These are phyloP conservation scores for Globisporangium paddicum DNA, from an alignment of 352 stramenopile species.

Conservation along the genomic window DNA sequence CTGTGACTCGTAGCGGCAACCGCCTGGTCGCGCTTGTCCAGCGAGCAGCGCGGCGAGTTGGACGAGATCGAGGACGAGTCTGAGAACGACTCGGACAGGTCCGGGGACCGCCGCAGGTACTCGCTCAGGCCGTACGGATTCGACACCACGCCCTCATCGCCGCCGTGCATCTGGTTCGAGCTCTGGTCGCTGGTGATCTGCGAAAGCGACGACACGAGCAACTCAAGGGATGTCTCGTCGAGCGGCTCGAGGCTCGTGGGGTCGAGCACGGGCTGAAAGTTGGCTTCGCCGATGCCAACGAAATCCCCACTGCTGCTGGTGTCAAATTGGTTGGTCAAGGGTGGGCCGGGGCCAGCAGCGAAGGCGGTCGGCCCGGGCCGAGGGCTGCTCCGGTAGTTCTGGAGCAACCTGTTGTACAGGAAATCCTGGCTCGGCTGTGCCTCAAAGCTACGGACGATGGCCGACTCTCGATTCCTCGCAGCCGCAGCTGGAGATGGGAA, in stretches of 20 bases:
- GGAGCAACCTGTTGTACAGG: background rate
- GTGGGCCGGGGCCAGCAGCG: background rate
- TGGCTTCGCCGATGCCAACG: background rate
- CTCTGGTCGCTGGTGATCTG: conserved; percentile 5
- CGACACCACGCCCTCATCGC: background rate
- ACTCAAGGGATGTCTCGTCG: conserved; percentile 8
- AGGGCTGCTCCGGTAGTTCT: background rate
- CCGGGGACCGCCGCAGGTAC: background rate
- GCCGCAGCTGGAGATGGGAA: background rate
- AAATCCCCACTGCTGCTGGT: background rate
- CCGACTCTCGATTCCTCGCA: background rate
- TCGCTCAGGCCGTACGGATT: background rate
- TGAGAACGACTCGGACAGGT: conserved; percentile 1
- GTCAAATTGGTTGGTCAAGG: background rate
- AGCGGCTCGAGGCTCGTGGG: conserved; percentile 1
- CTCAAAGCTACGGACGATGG: background rate
- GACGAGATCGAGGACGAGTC: conserved; percentile 1
- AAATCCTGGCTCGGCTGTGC: background rate
- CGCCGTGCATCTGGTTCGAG: background rate
- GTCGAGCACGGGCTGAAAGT: conserved; percentile 9
- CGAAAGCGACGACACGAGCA: conserved; percentile 9
- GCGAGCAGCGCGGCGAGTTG: background rate
- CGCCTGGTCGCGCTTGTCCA: background rate
- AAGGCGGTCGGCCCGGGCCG: background rate
- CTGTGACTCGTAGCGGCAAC: too few species aligned